phyloP scores from a whole-genome alignment of 2,329 filamentous ascomycete species.

The Aotearoamyces nothofagi region DNA sequence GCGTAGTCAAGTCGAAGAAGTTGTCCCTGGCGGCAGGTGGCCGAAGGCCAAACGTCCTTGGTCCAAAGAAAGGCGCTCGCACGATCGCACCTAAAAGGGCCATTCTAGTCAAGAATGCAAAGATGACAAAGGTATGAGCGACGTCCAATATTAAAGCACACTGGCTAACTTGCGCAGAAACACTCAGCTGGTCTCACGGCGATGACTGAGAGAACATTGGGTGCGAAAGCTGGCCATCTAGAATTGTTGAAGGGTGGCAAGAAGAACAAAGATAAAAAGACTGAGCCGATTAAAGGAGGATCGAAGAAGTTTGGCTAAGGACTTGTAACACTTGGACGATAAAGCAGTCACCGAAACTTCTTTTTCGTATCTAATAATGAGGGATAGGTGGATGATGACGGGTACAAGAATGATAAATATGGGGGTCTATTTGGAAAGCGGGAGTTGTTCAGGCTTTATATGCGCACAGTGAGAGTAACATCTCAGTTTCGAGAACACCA shows the following conservation, averaged over 20 bases:
- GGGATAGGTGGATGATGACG: too few relatives aligned
- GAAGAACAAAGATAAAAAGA: slow-evolving; percentile 32
- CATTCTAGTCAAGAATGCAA: slow-evolving; percentile 40
- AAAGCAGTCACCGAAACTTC: too few relatives aligned
- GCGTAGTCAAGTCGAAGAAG: slow-evolving; percentile 17
- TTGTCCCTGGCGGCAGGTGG: slow-evolving; percentile 9
- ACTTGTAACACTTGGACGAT: too few relatives aligned
- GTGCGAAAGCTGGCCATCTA: slow-evolving; percentile 52
- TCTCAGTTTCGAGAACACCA: too few relatives aligned
- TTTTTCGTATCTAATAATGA: too few relatives aligned
- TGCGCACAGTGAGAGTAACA: too few relatives aligned
- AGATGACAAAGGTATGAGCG: slow-evolving; percentile 40
- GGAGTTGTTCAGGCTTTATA: too few relatives aligned
- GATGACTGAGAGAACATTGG: slow-evolving; percentile 52
- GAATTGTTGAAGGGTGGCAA: slow-evolving; percentile 53
- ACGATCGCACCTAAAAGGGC: slow-evolving; percentile 54
- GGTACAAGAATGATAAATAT: too few relatives aligned
- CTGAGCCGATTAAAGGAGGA: slow-evolving; percentile 20
- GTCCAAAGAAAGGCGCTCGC: slow-evolving; percentile 40
- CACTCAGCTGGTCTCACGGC: slow-evolving; percentile 43
- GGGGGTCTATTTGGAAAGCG: too few relatives aligned
- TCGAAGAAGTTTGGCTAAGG: slow-evolving; percentile 20
- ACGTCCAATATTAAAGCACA: neutral
- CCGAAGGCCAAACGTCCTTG: slow-evolving; percentile 21
- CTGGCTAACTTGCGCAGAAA: slow-evolving; percentile 28